phyloP scores from a whole-genome alignment of 495 filamentous ascomycete species.

The Aspergillus ellipticus region DNA sequence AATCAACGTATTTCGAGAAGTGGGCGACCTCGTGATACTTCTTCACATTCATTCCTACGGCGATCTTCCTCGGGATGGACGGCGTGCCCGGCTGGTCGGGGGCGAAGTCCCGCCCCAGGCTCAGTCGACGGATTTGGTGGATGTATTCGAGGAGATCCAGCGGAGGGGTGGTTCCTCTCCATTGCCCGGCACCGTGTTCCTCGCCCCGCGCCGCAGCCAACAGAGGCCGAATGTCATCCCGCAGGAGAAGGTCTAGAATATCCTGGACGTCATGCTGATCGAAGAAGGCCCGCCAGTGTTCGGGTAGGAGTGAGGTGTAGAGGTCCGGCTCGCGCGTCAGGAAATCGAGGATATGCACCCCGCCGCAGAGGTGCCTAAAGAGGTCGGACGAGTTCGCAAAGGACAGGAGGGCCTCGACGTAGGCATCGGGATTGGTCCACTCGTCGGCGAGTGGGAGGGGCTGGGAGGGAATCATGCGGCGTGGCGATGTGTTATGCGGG shows the following conservation, averaged over 20 bases:
- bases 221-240: slow-evolving; percentile 57
- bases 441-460: slow-evolving; percentile 56
- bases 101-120: slow-evolving; percentile 59
- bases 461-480: slow-evolving; percentile 15
- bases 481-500: not conserved
- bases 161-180: slow-evolving; percentile 61
- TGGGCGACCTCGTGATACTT: slow-evolving; percentile 86
- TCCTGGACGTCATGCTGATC: slow-evolving; percentile 62
- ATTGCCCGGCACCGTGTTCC: slow-evolving; percentile 21
- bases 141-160: slow-evolving; percentile 69
- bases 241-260: slow-evolving; percentile 73
- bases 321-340: slow-evolving; percentile 80
- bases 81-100: slow-evolving; percentile 27
- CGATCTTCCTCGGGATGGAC: slow-evolving; percentile 61
- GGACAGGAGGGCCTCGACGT: slow-evolving; percentile 70
- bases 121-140: slow-evolving; percentile 64
- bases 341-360: slow-evolving; percentile 94
- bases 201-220: slow-evolving; percentile 8
- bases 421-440: slow-evolving; percentile 61
- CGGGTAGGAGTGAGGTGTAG: slow-evolving; percentile 68
- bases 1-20: slow-evolving; percentile 59
- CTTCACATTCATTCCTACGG: slow-evolving; percentile 92
- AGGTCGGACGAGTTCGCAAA: slow-evolving; percentile 72
- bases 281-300: slow-evolving; percentile 79
- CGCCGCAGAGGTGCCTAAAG: slow-evolving; percentile 87